Conservation (phyloP, 2,329 filamentous ascomycete genomes). For the Metarhizium humberi region DNA sequence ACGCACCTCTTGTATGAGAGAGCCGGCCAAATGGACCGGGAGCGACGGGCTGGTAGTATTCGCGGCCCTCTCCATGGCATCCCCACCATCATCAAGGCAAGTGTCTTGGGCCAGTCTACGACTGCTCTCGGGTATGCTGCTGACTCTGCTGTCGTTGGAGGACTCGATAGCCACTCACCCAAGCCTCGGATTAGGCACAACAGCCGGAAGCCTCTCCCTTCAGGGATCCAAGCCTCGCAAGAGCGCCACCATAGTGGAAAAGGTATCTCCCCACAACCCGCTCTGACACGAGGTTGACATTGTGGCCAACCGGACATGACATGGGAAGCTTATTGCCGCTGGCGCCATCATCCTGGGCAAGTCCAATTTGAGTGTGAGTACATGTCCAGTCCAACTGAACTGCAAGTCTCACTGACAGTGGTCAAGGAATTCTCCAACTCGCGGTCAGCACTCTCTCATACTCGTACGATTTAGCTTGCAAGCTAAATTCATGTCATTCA, state of each 20-base stretch:
- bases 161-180: neutral
- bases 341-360: slow-evolving; percentile 10
- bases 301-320: too few relatives aligned
- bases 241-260: slow-evolving; percentile 7
- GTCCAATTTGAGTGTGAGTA: slow-evolving; percentile 7
- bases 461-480: too few relatives aligned
- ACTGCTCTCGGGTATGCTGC: neutral
- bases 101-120: neutral
- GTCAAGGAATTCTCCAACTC: neutral
- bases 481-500: too few relatives aligned
- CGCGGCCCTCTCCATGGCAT: slow-evolving; percentile 11
- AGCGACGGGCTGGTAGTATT: slow-evolving; percentile 6
- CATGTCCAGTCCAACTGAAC: too few relatives aligned
- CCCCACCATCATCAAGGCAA: slow-evolving; percentile 11
- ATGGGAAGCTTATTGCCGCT: slow-evolving; percentile 1
- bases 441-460: too few relatives aligned
- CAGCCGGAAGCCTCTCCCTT: slow-evolving; percentile 9
- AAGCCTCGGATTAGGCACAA: slow-evolving; percentile 6
- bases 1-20: slow-evolving; percentile 1
- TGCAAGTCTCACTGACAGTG: neutral
- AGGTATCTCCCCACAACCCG: neutral
- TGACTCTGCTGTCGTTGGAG: neutral
- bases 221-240: slow-evolving; percentile 6
- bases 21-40: slow-evolving; percentile 8
- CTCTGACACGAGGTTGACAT: too few relatives aligned